Base-by-base conservation (phyloP, 257 asterid genomes). In the Plantago major region DNA sequence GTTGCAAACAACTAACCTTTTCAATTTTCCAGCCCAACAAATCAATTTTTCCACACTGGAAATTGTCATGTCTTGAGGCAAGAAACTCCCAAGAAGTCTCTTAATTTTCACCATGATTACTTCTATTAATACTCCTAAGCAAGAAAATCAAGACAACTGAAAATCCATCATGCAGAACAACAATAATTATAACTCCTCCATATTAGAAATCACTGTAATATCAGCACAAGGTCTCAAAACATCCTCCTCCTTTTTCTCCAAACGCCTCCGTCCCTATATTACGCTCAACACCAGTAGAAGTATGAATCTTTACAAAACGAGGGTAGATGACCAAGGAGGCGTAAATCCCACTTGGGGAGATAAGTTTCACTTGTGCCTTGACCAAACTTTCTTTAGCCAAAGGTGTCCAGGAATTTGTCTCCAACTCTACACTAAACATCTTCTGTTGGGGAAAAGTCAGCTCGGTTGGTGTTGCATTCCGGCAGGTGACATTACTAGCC, bases 391-490 rank as follows among this genome's bases (percentile, higher is more conserved):
- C 40, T 65, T 80, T 64, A 38, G 56, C 63, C 73, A 63, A 30
- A 58, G 64, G 37, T 68, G 66, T 42, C 61, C 72, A 4, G 51
- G 81, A 11, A 58, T 81, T 62, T 73, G 75, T 67, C 68, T 81
- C 6, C 79, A 62, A 11, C 60, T 81, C 11, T 73, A 70, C 66
- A 74, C 80, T 42, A 81, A 75, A 22, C 55, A 46, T 66, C 45
- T 78, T 22, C 19, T 81, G 2, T 13, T 49, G 72, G 80, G 87
- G 9, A 10, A 37, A 62, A 75, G 60, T 68, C 76, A 53, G 12
- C 68, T 81, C 1, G 87, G 87, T n/a, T 78, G 87, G 87, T 81
- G 87, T 58, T 62, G 45, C 48, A 73, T 81, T 65, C 82, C 80
- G 15, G 78, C 79, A 0, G 42, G 73, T 0, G 87, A 81, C 61